Evolutionary conservation across 2,329 filamentous ascomycete species (phyloP), one percentile per base, ranked within the genome.

Genomic region (Fusarium nematophilum): DNA sequence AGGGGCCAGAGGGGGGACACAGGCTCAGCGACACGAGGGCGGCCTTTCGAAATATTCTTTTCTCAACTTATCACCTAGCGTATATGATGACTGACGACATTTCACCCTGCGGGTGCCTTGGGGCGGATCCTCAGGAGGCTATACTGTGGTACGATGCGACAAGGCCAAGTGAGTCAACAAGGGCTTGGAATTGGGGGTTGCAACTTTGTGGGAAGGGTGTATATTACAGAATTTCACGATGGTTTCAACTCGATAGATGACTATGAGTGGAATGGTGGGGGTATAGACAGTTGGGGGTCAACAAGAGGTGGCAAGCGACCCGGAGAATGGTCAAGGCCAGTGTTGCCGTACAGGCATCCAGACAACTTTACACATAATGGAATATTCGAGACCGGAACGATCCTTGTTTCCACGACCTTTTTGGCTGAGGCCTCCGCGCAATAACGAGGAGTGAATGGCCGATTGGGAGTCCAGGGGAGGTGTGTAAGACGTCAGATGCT

Each of bases 341-440:
- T 29, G 48, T n/a, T 57, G 66, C 57, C 55, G 49, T 50, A 42
- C 45, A 63, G 62, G 64, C 66, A 57, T 52, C 57, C 43, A 59
- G 47, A 62, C 55, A 63, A 44, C 51, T 43, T 50, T 69, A 58
- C 57, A 59, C 49, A 53, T 57, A 62, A 66, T 66, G 66, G 49
- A 66, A 62, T 52, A 57, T 57, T 57, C 53, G 42, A 60, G 57
- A 59, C 53, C 42, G 43, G 36, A 27, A 25, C 31, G 42, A 23
- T 26, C 25, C 42, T 38, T 33, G 40, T 36, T n/a, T 33, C 15
- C 33, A 31, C 21, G 36, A 26, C 37, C 29, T 33, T 56, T 45
- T 56, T 45, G 14, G 37, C 44, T 63, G 66, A 69, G 66, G 64
- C 66, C 66, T 69, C 66, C 66, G 21, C 50, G 33, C 7, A 14